These are phyloP conservation scores for Xylaria digitata DNA, from an alignment of 2,329 filamentous ascomycete species.

Conservation along the genomic window DNA sequence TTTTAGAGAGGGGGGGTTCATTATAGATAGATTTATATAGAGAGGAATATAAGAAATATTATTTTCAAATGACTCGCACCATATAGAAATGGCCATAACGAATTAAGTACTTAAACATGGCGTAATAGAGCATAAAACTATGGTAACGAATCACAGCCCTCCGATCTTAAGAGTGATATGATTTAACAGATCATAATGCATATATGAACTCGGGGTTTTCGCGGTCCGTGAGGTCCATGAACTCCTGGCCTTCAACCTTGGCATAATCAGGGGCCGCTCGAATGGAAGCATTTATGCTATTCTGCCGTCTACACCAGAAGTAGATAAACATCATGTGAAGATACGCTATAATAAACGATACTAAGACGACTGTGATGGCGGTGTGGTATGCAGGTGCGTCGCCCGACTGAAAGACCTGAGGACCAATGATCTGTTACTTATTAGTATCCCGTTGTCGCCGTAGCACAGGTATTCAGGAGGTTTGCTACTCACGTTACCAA, in stretches of 20 bases:
- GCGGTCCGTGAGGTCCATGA: constrained; percentile 72
- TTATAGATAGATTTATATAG: constrained; percentile 5
- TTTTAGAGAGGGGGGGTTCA: neutral
- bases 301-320: constrained; percentile 69
- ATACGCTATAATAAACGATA: constrained; percentile 66
- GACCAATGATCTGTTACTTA: constrained; percentile 52
- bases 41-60: neutral
- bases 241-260: constrained; percentile 75
- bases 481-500: constrained; percentile 57
- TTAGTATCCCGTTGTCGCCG: constrained; percentile 2
- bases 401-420: constrained; percentile 66
- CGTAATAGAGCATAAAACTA: neutral
- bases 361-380: constrained; percentile 72
- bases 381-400: constrained; percentile 71
- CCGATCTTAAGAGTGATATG: too few species aligned
- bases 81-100: neutral
- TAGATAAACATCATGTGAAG: constrained; percentile 70
- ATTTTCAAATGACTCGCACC: neutral
- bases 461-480: neutral
- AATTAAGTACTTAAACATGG: neutral
- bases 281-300: constrained; percentile 66
- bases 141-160: too few species aligned
- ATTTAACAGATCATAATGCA: constrained; percentile 53
- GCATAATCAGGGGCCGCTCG: constrained; percentile 66
- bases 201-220: constrained; percentile 76